Conservation (phyloP, 2,329 filamentous ascomycete species). For the Epichloe sylvatica region DNA sequence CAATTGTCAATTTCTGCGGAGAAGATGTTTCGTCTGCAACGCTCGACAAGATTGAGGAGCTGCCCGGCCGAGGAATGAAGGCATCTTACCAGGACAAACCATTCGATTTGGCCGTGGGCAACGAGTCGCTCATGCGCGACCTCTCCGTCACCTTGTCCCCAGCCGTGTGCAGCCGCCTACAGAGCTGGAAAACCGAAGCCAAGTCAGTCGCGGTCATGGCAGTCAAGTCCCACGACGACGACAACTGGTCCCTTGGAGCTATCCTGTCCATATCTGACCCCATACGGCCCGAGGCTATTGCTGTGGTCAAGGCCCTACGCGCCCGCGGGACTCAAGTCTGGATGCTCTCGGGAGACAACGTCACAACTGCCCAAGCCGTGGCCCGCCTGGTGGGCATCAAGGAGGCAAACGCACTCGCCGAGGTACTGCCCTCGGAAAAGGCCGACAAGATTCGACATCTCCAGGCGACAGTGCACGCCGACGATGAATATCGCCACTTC, state of each 20-base stretch:
- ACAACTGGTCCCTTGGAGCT: conserved; percentile 39
- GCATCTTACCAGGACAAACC: conserved; percentile 32
- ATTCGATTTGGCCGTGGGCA: conserved; percentile 52
- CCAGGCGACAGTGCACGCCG: conserved; percentile 36
- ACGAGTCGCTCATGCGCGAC: conserved; percentile 53
- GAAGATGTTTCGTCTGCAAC: conserved; percentile 17
- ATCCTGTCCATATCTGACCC: conserved; percentile 70
- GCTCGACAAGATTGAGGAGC: conserved; percentile 42
- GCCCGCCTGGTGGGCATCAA: conserved; percentile 64
- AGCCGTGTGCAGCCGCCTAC: conserved; percentile 23
- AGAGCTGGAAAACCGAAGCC: conserved; percentile 47
- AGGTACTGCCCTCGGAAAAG: conserved; percentile 75
- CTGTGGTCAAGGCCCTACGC: conserved; percentile 51
- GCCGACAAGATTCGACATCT: conserved; percentile 54
- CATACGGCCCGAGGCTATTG: conserved; percentile 56
- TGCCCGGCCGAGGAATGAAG: conserved; percentile 57
- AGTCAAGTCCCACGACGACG: conserved; percentile 17
- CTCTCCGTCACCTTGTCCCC: conserved; percentile 26
- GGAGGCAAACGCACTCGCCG: conserved; percentile 62
- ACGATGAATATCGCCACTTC: conserved; percentile 9
- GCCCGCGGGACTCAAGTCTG: conserved; percentile 58
- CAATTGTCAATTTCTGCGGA: conserved; percentile 50
- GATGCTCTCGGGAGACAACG: conserved; percentile 89
- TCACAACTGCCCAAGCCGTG: conserved; percentile 69
- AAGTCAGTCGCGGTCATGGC: conserved; percentile 51